Conservation (phyloP, 2,329 filamentous ascomycete genomes). For the Polytolypa hystricis region DNA sequence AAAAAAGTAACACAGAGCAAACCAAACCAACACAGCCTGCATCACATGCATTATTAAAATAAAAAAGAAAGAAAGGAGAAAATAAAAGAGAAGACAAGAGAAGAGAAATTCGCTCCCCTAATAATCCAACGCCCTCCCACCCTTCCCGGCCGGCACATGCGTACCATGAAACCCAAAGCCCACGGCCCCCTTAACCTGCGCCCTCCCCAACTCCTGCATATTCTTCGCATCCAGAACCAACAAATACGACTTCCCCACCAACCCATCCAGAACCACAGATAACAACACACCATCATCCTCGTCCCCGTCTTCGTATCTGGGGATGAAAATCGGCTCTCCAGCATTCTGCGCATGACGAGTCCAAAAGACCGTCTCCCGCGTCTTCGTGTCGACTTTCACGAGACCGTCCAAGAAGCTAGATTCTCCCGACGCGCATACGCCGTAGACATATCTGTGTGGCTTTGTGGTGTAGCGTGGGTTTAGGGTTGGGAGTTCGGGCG, state of each 20-base stretch:
- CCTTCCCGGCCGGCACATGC: slow-evolving; percentile 19
- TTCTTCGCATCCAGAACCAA: slow-evolving; percentile 40
- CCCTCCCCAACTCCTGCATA: slow-evolving; percentile 40
- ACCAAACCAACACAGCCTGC: no score
- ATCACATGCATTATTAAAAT: background rate
- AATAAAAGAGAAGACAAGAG: background rate
- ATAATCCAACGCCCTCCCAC: slow-evolving; percentile 4
- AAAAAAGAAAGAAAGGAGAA: background rate
- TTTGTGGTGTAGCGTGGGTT: slow-evolving; percentile 35
- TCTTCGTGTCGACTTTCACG: slow-evolving; percentile 41
- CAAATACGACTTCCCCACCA: slow-evolving; percentile 40
- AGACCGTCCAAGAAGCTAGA: slow-evolving; percentile 43
- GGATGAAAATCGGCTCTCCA: slow-evolving; percentile 44
- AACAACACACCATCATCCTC: slow-evolving; percentile 46
- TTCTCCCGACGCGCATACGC: slow-evolving; percentile 33
- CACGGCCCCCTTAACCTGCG: slow-evolving; percentile 38
- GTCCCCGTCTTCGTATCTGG: slow-evolving; percentile 21
- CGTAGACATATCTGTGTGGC: slow-evolving; percentile 42
- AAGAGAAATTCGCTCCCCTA: background rate
- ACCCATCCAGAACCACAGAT: slow-evolving; percentile 43
- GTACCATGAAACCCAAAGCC: slow-evolving; percentile 45
- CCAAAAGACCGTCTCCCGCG: slow-evolving; percentile 33
- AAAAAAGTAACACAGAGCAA: no score
- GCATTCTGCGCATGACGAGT: slow-evolving; percentile 39
- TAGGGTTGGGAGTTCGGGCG: slow-evolving; percentile 40